phyloP scores from a whole-genome alignment of 2,329 filamentous ascomycete species.

The Epichloe glyceriae region DNA sequence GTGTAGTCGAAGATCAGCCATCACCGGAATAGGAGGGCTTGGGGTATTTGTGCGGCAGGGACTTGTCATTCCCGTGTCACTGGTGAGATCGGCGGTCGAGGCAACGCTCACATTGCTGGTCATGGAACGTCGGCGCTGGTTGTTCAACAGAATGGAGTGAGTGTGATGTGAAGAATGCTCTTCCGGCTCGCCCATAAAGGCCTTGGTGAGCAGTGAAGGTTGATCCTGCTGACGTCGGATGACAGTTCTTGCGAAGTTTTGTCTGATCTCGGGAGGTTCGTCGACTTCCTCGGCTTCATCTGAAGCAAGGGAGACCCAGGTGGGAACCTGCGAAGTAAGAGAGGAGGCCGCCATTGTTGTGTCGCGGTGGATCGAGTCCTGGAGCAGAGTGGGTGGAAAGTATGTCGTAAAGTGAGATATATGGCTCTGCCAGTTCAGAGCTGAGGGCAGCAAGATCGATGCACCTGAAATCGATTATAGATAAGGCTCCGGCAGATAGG shows the following conservation, averaged over 20 bases:
- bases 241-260: conserved; percentile 33
- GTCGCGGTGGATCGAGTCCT: neutral
- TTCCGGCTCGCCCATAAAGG: conserved; percentile 57
- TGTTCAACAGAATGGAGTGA: conserved; percentile 22
- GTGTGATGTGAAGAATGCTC: conserved; percentile 32
- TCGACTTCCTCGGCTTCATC: conserved; percentile 68
- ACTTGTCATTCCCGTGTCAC: conserved; percentile 82
- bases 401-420: neutral
- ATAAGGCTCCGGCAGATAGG: neutral
- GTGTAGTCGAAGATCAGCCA: conserved; percentile 31
- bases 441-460: neutral
- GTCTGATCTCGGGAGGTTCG: conserved; percentile 63
- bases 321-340: conserved; percentile 15
- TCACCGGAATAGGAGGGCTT: conserved; percentile 66
- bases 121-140: conserved; percentile 46
- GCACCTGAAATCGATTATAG: neutral
- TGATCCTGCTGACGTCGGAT: conserved; percentile 41
- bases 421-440: neutral
- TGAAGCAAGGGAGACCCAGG: conserved; percentile 26
- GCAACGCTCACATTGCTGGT: conserved; percentile 69
- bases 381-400: neutral
- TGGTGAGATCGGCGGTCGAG: conserved; percentile 86
- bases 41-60: conserved; percentile 78
- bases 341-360: conserved; percentile 16
- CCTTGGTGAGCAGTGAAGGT: conserved; percentile 77